phyloP scores from a whole-genome alignment of 2,329 filamentous ascomycete species.

The Epichloe elymi region DNA sequence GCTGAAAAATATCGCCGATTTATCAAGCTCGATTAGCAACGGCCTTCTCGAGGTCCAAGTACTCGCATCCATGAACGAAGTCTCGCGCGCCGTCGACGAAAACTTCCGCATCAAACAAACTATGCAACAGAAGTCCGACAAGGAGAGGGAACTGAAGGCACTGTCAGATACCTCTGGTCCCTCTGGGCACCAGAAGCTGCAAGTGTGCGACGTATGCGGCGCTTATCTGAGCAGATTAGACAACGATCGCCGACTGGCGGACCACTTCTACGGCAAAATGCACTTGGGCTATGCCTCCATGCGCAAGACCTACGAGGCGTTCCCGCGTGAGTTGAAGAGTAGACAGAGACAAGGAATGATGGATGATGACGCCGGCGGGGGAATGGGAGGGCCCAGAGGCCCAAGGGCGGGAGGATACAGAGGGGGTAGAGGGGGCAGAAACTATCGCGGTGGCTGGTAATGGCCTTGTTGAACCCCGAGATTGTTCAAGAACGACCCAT shows the following conservation, averaged over 20 bases:
- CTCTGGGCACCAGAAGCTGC: slow-evolving; percentile 90
- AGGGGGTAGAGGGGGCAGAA: slow-evolving; percentile 36
- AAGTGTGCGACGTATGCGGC: slow-evolving; percentile 97
- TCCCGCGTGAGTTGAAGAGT: slow-evolving; percentile 76
- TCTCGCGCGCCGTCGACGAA: slow-evolving; percentile 74
- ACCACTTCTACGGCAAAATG: slow-evolving; percentile 99
- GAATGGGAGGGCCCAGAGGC: slow-evolving; percentile 32
- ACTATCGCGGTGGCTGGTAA: slow-evolving; percentile 38
- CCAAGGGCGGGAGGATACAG: slow-evolving; percentile 42
- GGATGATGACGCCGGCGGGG: slow-evolving; percentile 27
- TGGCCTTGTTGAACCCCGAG: too few relatives aligned
- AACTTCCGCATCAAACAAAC: slow-evolving; percentile 74
- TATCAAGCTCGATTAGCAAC: slow-evolving; percentile 63
- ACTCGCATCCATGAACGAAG: slow-evolving; percentile 67
- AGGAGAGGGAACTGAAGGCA: slow-evolving; percentile 78
- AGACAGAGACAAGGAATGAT: slow-evolving; percentile 41
- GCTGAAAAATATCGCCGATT: slow-evolving; percentile 74
- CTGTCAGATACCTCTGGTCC: slow-evolving; percentile 87
- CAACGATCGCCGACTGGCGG: slow-evolving; percentile 84
- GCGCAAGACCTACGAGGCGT: slow-evolving; percentile 81
- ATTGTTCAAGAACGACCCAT: neutral
- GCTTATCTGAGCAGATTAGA: slow-evolving; percentile 86
- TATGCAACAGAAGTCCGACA: slow-evolving; percentile 67
- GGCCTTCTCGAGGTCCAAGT: slow-evolving; percentile 78
- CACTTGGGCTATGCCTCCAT: slow-evolving; percentile 96